These are phyloP conservation scores for Phycomyces nitens DNA, from an alignment of 192 early-diverging fungal genomes.

Conservation along the genomic window DNA sequence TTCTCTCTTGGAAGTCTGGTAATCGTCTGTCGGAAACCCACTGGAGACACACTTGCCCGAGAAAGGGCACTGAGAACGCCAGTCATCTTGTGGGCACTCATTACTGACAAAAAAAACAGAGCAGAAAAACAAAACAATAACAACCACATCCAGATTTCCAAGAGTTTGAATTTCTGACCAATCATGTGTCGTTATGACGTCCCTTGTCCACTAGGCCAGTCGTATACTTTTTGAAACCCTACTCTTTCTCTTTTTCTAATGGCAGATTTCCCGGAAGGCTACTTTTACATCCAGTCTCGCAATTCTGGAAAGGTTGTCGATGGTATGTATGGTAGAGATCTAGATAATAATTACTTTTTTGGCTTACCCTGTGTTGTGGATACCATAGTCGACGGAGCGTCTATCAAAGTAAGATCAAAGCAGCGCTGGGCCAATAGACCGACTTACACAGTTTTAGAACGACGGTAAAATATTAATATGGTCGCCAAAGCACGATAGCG, in stretches of 20 bases:
- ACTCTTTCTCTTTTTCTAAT: background rate
- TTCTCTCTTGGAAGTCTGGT: no score
- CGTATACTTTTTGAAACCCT: background rate
- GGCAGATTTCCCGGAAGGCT: slow-evolving; percentile 31
- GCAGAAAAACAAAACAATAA: slow-evolving; percentile 2
- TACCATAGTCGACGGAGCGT: slow-evolving; percentile 24
- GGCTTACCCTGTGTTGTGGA: background rate
- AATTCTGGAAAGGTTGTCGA: slow-evolving; percentile 28
- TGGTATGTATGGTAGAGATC: slow-evolving; percentile 13
- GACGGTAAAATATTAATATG: slow-evolving; percentile 31
- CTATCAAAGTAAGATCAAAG: slow-evolving; percentile 21
- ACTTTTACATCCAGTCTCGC: slow-evolving; percentile 35
- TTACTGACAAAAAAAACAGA: no score
- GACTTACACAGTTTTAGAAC: slow-evolving; percentile 10
- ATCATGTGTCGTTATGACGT: background rate
- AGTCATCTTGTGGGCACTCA: no score
- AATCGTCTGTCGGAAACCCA: no score
- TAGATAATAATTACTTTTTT: background rate
- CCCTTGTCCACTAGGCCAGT: background rate
- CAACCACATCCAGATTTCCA: background rate
- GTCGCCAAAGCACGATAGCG: slow-evolving; percentile 31
- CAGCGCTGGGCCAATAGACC: background rate
- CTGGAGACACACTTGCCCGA: no score
- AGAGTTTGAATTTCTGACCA: background rate
- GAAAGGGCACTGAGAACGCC: no score